Conservation (phyloP, 352 stramenopile species). For the Phytophthora rubi region DNA sequence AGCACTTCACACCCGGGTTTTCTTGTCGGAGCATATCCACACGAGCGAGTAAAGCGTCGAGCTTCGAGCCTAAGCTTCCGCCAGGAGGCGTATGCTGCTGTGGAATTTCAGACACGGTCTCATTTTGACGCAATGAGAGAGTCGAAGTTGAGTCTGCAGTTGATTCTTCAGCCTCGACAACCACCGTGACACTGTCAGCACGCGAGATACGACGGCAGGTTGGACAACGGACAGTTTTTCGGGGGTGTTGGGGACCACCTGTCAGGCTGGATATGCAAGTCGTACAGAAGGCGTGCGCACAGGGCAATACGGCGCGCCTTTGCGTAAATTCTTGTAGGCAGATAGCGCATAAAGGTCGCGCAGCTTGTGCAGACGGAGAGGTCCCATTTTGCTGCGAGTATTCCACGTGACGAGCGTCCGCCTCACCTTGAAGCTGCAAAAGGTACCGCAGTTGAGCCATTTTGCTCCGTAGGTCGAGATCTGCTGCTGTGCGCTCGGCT, state of each 20-base stretch:
- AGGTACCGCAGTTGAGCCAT: conserved; percentile 71
- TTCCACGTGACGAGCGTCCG: conserved; percentile 5
- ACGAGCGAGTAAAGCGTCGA: conserved; percentile 65
- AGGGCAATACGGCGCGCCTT: conserved; percentile 79
- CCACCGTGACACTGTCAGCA: conserved; percentile 29
- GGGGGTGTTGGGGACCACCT: conserved; percentile 18
- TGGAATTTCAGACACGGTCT: conserved; percentile 2
- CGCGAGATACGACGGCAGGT: conserved; percentile 56
- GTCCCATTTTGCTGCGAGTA: background rate
- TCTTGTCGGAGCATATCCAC: conserved; percentile 52
- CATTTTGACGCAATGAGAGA: conserved; percentile 6
- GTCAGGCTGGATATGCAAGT: conserved; percentile 52
- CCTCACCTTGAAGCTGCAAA: conserved; percentile 48
- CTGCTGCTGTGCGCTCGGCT: conserved; percentile 46
- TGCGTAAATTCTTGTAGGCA: conserved; percentile 77
- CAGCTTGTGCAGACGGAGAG: conserved; percentile 3
- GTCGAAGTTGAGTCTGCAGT: conserved; percentile 5
- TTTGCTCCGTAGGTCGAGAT: conserved; percentile 55
- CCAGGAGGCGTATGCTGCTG: conserved; percentile 4
- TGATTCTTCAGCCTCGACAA: conserved; percentile 23
- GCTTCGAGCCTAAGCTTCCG: conserved; percentile 71
- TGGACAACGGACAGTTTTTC: conserved; percentile 54
- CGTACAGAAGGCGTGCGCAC: conserved; percentile 86
- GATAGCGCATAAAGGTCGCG: conserved; percentile 61
- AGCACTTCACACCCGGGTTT: conserved; percentile 77